Conservation (phyloP, 2,329 filamentous ascomycete genomes). For the Fusarium staphyleae region DNA sequence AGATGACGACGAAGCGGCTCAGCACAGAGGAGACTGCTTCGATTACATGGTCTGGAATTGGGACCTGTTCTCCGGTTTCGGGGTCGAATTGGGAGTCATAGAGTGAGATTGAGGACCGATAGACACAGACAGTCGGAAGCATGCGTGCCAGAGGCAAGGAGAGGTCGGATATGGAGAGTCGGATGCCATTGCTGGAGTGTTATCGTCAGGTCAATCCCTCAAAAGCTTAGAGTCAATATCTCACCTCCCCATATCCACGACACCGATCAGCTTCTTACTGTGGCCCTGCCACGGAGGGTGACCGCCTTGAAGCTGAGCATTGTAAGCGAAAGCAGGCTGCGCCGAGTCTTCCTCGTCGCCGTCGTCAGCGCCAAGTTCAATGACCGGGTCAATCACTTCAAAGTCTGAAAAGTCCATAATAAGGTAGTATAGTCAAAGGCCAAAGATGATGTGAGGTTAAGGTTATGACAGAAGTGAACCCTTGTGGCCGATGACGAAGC, state of each 20-base stretch:
- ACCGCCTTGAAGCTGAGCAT: slow-evolving; percentile 16
- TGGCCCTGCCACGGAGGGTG: slow-evolving; percentile 44
- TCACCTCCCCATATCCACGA: slow-evolving; percentile 51
- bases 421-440: background rate
- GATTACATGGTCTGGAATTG: slow-evolving; percentile 42
- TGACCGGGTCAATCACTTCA: slow-evolving; percentile 35
- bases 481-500: background rate
- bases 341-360: slow-evolving; percentile 20
- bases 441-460: slow-evolving; percentile 1
- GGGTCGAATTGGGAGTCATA: slow-evolving; percentile 45
- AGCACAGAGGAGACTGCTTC: slow-evolving; percentile 39
- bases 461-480: background rate
- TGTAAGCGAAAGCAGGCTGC: slow-evolving; percentile 1
- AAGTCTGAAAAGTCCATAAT: slow-evolving; percentile 39
- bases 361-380: slow-evolving; percentile 28
- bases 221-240: background rate
- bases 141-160: slow-evolving; percentile 62
- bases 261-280: slow-evolving; percentile 42
- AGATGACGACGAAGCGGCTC: slow-evolving; percentile 42
- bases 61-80: slow-evolving; percentile 43
- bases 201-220: slow-evolving; percentile 14
- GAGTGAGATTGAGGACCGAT: slow-evolving; percentile 44
- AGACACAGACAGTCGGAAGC: slow-evolving; percentile 56
- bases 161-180: slow-evolving; percentile 66
- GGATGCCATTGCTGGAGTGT: slow-evolving; percentile 68